phyloP scores from a whole-genome alignment of 2,329 filamentous ascomycete species.

The Plectosphaerella sp. region DNA sequence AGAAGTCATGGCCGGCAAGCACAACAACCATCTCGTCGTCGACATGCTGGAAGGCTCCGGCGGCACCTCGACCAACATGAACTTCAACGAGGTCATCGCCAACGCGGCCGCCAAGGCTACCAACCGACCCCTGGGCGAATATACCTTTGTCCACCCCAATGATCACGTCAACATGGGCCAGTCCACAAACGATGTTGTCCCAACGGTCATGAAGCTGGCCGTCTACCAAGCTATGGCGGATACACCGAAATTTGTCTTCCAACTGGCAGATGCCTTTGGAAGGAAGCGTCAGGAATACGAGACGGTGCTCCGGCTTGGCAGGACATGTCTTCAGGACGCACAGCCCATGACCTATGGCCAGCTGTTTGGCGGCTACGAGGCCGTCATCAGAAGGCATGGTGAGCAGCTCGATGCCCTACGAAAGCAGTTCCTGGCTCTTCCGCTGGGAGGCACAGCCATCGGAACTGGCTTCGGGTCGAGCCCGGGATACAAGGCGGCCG shows the following conservation, averaged over 20 bases:
- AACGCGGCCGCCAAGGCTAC: background rate
- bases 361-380: background rate
- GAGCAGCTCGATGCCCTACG: background rate
- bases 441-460: background rate
- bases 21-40: background rate
- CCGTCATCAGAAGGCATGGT: background rate
- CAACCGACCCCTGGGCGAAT: background rate
- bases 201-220: constrained; percentile 1
- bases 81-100: background rate
- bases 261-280: background rate
- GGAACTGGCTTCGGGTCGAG: background rate
- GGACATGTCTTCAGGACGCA: background rate
- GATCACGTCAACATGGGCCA: constrained; percentile 5
- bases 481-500: background rate
- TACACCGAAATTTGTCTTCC: background rate
- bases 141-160: constrained; percentile 3
- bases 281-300: background rate
- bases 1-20: background rate
- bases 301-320: background rate
- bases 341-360: background rate
- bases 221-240: background rate
- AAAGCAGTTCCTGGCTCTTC: background rate
- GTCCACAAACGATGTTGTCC: constrained; percentile 3
- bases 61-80: background rate
- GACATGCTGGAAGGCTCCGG: background rate